phyloP scores from a whole-genome alignment of 148 eudicot genomes.

The Vaccinium macrocarpon region DNA sequence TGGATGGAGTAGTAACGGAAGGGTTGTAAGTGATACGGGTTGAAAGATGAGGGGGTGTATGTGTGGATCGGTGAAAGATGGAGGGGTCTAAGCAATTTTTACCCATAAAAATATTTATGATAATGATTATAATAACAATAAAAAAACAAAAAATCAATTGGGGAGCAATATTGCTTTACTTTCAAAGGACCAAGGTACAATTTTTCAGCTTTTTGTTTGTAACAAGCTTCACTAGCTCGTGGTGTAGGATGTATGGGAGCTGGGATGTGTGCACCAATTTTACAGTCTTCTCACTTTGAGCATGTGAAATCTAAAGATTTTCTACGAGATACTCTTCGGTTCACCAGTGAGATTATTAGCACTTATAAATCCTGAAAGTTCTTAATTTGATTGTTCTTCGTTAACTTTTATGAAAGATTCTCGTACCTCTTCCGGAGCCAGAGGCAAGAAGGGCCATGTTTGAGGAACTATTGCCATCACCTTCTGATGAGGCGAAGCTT shows the following conservation, averaged over 20 bases:
- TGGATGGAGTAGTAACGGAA: too few species aligned
- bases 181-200: neutral
- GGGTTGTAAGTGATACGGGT: too few species aligned
- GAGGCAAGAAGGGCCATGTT: constrained; percentile 93
- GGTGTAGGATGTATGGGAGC: neutral
- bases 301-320: neutral
- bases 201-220: neutral
- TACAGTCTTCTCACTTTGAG: neutral
- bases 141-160: neutral
- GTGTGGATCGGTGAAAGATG: too few species aligned
- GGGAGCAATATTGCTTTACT: neutral
- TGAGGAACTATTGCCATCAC: constrained; percentile 73
- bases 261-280: neutral
- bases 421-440: constrained; percentile 95
- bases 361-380: neutral
- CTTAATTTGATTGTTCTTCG: neutral
- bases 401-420: constrained; percentile 50
- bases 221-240: constrained; percentile 4
- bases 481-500: constrained; percentile 45
- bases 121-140: too few species aligned
- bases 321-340: constrained; percentile 17
- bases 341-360: constrained; percentile 17
- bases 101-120: too few species aligned
- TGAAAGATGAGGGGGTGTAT: too few species aligned
- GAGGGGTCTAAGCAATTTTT: too few species aligned